Evolutionary conservation across 441 rosid species (phyloP).

Genomic region (Biscutella auriculata): DNA sequence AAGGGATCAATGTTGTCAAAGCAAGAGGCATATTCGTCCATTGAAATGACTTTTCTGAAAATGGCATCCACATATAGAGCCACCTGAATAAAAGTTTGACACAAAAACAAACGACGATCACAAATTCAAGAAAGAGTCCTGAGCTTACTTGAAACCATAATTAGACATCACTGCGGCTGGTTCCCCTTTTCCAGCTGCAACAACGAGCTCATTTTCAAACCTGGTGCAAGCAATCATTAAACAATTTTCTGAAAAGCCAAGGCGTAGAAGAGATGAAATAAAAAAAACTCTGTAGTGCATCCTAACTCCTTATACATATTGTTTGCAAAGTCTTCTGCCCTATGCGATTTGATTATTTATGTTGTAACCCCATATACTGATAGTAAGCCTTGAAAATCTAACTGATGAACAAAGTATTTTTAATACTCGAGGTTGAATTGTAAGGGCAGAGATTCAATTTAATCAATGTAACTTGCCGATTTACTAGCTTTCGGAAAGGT

Average conservation of each 20-base stretch:
- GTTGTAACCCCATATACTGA: not conserved
- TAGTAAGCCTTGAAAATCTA: not conserved
- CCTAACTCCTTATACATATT: not conserved
- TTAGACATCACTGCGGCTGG: slow-evolving; percentile 69
- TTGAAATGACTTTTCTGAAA: slow-evolving; percentile 67
- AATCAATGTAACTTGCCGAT: slow-evolving; percentile 27
- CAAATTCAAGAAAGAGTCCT: not conserved
- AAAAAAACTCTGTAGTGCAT: not conserved
- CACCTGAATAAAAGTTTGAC: not conserved
- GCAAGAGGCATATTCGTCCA: slow-evolving; percentile 66
- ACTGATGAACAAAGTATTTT: not conserved
- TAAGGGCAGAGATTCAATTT: not conserved
- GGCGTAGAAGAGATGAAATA: not conserved
- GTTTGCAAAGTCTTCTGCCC: not conserved
- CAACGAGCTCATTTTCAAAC: slow-evolving; percentile 52
- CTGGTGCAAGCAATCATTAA: slow-evolving; percentile 22
- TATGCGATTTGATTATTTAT: not conserved
- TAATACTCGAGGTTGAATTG: not conserved
- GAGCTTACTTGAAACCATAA: slow-evolving; percentile 63
- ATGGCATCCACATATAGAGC: not conserved
- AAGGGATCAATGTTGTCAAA: slow-evolving; percentile 76
- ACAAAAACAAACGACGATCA: not conserved
- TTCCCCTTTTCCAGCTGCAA: slow-evolving; percentile 87
- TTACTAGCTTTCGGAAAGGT: slow-evolving; percentile 50
- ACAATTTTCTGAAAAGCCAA: not conserved